Conservation (phyloP, 2,329 filamentous ascomycete species). For the Myriosclerotinia duriaeana region DNA sequence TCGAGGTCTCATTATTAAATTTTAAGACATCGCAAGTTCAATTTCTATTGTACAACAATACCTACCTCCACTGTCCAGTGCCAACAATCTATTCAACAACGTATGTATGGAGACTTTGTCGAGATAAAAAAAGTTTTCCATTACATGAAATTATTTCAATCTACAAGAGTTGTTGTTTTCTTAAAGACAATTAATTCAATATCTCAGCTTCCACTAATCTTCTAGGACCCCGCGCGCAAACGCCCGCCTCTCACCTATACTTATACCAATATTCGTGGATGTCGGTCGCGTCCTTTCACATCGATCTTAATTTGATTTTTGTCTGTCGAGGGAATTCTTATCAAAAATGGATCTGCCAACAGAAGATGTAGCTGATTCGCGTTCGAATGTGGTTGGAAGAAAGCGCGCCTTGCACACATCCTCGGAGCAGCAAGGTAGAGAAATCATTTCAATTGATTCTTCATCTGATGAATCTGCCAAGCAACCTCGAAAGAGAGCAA, state of each 20-base stretch:
- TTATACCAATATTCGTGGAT: not conserved
- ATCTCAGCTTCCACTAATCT: slow-evolving; percentile 20
- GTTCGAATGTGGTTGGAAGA: slow-evolving; percentile 14
- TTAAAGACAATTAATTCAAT: slow-evolving; percentile 5
- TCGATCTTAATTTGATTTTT: not conserved
- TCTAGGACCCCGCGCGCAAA: slow-evolving; percentile 12
- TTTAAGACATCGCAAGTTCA: not conserved
- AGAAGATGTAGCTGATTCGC: slow-evolving; percentile 22
- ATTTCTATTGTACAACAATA: too few relatives aligned
- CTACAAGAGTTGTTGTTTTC: not conserved
- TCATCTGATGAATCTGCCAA: slow-evolving; percentile 18
- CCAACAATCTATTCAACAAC: not conserved
- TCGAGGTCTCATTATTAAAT: not conserved
- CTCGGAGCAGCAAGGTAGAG: not conserved
- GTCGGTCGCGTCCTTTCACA: not conserved
- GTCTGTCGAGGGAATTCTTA: not conserved
- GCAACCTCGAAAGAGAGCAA: slow-evolving; percentile 19
- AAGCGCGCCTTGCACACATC: slow-evolving; percentile 23
- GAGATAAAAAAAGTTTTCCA: not conserved
- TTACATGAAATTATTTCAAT: not conserved
- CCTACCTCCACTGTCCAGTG: not conserved
- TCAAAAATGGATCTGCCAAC: slow-evolving; percentile 4
- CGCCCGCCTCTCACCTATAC: not conserved
- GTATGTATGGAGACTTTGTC: not conserved
- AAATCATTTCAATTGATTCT: slow-evolving; percentile 19